Conservation (phyloP, 805 yeast species). For the Komagataella ulmi region DNA sequence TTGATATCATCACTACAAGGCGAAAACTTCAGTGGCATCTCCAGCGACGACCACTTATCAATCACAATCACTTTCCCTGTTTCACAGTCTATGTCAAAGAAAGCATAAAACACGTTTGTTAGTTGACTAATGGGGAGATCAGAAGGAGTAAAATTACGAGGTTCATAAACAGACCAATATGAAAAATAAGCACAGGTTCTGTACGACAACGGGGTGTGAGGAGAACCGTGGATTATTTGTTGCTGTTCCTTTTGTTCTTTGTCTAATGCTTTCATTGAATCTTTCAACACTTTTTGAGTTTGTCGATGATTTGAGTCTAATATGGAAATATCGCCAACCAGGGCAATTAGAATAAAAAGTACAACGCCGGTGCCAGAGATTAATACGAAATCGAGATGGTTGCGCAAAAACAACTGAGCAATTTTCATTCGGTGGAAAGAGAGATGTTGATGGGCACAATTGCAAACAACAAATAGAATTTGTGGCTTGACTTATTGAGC, state of each 20-base stretch:
- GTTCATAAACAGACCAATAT: constrained; percentile 56
- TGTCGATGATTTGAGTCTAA: background rate
- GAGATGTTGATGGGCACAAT: background rate
- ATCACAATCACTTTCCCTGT: constrained; percentile 41
- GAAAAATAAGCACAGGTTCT: constrained; percentile 23
- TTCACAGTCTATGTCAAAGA: constrained; percentile 40
- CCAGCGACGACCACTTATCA: constrained; percentile 58
- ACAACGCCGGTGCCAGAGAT: background rate
- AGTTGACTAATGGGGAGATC: constrained; percentile 44
- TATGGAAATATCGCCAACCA: background rate
- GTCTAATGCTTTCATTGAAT: background rate
- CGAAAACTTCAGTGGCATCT: constrained; percentile 8
- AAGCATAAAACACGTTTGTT: constrained; percentile 71
- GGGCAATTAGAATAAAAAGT: background rate
- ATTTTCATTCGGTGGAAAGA: background rate
- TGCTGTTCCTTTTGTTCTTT: background rate
- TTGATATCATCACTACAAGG: background rate
- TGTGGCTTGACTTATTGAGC: background rate
- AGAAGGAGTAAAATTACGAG: constrained; percentile 42
- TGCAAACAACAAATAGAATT: background rate
- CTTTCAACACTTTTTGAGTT: background rate
- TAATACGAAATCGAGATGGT: background rate
- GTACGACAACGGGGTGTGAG: background rate
- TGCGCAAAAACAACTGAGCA: background rate
- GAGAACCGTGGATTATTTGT: background rate